These are phyloP conservation scores for Phyllachora maydis DNA, from an alignment of 2,329 filamentous ascomycete genomes.

Conservation along the genomic window DNA sequence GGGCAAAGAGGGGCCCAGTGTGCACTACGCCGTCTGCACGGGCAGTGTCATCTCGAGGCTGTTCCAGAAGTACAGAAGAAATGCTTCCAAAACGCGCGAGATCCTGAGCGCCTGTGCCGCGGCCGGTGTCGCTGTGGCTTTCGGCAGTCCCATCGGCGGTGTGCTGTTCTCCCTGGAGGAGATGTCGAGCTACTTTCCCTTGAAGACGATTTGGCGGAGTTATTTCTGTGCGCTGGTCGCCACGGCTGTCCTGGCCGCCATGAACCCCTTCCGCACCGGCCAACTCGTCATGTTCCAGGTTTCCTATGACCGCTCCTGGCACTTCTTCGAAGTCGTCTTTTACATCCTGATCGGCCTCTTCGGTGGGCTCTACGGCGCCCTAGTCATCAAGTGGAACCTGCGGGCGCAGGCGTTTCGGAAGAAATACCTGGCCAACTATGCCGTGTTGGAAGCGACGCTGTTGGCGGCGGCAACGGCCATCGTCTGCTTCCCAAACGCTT, in stretches of 20 bases:
- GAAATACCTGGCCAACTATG: slow-evolving; percentile 69
- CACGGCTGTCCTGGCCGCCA: slow-evolving; percentile 75
- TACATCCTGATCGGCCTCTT: slow-evolving; percentile 85
- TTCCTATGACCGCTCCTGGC: slow-evolving; percentile 86
- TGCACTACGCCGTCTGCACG: slow-evolving; percentile 97
- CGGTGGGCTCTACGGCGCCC: slow-evolving; percentile 83
- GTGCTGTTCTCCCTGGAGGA: slow-evolving; percentile 95
- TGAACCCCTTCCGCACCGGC: slow-evolving; percentile 95
- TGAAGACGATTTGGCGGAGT: slow-evolving; percentile 95
- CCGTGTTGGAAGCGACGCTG: slow-evolving; percentile 69
- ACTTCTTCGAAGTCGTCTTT: slow-evolving; percentile 90
- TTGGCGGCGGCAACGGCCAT: slow-evolving; percentile 70
- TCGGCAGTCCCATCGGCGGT: slow-evolving; percentile 91
- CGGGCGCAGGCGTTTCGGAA: slow-evolving; percentile 82
- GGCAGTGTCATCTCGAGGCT: slow-evolving; percentile 89
- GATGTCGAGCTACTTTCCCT: slow-evolving; percentile 89
- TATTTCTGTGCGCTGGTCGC: slow-evolving; percentile 96
- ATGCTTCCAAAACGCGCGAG: slow-evolving; percentile 85
- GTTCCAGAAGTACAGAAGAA: slow-evolving; percentile 80
- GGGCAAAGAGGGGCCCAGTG: slow-evolving; percentile 91
- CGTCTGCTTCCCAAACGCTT: slow-evolving; percentile 93
- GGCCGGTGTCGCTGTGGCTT: slow-evolving; percentile 87
- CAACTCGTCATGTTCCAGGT: slow-evolving; percentile 99
- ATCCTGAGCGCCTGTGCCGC: slow-evolving; percentile 89
- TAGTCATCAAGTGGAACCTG: slow-evolving; percentile 96